Percentiles rank a stretch among this genome's conserved stretches.
Conservation (phyloP, 2,329 filamentous ascomycete species). For the Penicillium sp. region DNA sequence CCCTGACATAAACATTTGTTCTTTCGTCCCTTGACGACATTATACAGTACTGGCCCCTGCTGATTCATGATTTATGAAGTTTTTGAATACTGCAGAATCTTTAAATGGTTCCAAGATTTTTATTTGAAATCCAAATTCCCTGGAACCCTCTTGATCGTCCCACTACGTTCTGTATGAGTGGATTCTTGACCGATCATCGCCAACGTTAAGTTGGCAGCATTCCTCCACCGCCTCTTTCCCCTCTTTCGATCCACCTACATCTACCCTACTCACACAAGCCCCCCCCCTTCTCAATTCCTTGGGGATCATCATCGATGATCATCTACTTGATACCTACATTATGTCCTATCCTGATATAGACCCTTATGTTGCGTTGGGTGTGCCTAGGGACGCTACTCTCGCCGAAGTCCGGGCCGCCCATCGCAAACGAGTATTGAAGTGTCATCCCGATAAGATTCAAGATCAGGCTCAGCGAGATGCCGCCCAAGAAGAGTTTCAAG, state of each 20-base stretch:
- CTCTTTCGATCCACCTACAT: conserved; percentile 14
- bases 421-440: conserved; percentile 82
- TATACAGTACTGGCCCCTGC: neutral
- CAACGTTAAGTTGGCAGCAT: conserved; percentile 12
- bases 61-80: neutral
- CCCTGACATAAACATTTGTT: neutral
- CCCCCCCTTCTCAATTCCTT: conserved; percentile 16
- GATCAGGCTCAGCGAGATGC: conserved; percentile 71
- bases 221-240: conserved; percentile 26
- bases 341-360: conserved; percentile 53
- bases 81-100: neutral
- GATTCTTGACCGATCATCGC: conserved; percentile 16
- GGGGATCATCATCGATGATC: conserved; percentile 7
- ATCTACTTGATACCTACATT: conserved; percentile 8
- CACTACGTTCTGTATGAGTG: conserved; percentile 23
- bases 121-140: conserved; percentile 4
- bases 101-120: neutral
- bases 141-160: conserved; percentile 1
- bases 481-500: conserved; percentile 86
- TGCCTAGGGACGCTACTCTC: conserved; percentile 68
- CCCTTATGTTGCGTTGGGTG: conserved; percentile 75
- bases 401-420: conserved; percentile 75
- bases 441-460: conserved; percentile 88
- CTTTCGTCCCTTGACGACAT: neutral
- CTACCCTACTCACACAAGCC: conserved; percentile 3